phyloP scores from a whole-genome alignment of 2,329 filamentous ascomycete species.

The Aureobasidium sp. region DNA sequence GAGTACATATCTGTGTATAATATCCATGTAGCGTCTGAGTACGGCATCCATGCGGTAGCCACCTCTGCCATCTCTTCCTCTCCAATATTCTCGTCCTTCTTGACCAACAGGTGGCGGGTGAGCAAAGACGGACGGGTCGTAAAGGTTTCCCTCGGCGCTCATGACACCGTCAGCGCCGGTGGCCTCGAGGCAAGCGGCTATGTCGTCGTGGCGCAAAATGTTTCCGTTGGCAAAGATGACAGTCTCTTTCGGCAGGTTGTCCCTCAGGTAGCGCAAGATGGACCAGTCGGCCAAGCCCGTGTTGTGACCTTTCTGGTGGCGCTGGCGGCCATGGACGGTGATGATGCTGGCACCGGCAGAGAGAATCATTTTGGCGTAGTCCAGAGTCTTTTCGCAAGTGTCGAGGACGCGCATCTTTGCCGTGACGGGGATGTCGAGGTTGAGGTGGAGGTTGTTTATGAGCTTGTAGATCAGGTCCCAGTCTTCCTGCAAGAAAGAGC shows the following conservation, averaged over 20 bases:
- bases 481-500: constrained; percentile 91
- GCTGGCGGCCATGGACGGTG: constrained; percentile 79
- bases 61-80: constrained; percentile 66
- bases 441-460: constrained; percentile 72
- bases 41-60: constrained; percentile 88
- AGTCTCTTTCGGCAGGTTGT: constrained; percentile 75
- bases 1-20: constrained; percentile 73
- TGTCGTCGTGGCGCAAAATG: constrained; percentile 71
- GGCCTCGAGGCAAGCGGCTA: constrained; percentile 67
- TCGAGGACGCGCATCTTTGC: constrained; percentile 92
- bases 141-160: constrained; percentile 92
- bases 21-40: constrained; percentile 80
- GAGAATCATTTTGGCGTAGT: constrained; percentile 82
- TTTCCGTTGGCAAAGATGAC: constrained; percentile 98
- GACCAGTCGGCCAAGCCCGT: constrained; percentile 90
- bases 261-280: constrained; percentile 73
- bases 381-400: constrained; percentile 75
- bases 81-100: constrained; percentile 79
- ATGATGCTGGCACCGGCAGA: constrained; percentile 85
- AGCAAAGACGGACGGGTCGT: constrained; percentile 82
- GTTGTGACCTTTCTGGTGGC: constrained; percentile 93
- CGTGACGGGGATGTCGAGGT: constrained; percentile 77
- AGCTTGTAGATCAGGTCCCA: constrained; percentile 75
- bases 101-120: constrained; percentile 55
- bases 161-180: constrained; percentile 91